These are phyloP conservation scores for Aegilops speltoides DNA, from an alignment of 176 grass and related monocot species.

Conservation along the genomic window DNA sequence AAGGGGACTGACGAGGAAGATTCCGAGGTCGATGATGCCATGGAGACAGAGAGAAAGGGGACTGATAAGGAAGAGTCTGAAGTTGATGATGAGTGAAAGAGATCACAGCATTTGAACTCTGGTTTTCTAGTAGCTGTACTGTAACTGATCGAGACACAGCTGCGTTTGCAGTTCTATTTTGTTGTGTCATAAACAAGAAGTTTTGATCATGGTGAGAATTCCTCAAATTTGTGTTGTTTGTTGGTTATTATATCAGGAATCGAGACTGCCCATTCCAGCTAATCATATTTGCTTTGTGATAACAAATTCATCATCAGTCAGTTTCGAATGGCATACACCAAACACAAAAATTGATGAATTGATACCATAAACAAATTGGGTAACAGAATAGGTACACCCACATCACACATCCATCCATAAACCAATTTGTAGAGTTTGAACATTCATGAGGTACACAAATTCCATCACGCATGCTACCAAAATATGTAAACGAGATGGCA, in stretches of 20 bases:
- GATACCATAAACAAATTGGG: background rate
- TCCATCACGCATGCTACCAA: background rate
- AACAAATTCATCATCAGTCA: background rate
- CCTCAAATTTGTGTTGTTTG: background rate
- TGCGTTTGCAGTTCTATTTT: background rate
- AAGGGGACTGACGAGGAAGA: background rate
- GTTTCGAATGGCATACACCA: background rate
- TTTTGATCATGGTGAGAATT: background rate
- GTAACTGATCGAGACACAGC: background rate
- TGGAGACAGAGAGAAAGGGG: conserved; percentile 30
- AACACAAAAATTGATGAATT: background rate
- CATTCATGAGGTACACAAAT: background rate
- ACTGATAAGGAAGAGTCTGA: background rate
- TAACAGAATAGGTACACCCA: background rate
- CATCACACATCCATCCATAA: background rate
- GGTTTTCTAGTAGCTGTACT: background rate
- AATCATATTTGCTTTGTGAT: background rate
- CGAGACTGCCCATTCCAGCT: too few species aligned
- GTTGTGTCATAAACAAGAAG: background rate
- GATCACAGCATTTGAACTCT: background rate
- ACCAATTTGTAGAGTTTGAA: background rate
- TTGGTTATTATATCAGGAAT: too few species aligned
- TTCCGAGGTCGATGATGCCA: conserved; percentile 7
- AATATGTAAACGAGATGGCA: conserved; percentile 15
- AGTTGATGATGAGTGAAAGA: conserved; percentile 4